These are phyloP conservation scores for Bruguiera parviflora DNA, from an alignment of 345 rosid species.

Conservation along the genomic window DNA sequence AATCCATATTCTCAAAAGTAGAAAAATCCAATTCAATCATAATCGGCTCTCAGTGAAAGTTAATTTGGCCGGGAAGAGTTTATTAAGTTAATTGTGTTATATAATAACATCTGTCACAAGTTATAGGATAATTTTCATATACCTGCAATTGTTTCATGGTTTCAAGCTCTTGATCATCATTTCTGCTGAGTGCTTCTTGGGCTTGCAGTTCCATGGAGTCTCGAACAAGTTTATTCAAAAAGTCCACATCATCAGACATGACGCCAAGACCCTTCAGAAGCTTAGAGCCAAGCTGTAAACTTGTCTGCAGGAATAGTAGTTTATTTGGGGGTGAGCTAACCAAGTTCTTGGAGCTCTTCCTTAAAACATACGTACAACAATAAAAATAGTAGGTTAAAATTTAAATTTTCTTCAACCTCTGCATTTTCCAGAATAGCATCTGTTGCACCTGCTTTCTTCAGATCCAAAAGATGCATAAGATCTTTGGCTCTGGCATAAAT, in stretches of 20 bases:
- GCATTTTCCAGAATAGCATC: constrained; percentile 90
- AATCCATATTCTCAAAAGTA: background rate
- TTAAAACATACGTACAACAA: background rate
- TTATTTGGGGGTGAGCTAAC: constrained; percentile 2
- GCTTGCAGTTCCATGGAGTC: constrained; percentile 89
- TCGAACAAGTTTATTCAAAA: constrained; percentile 64
- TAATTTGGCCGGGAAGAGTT: no score
- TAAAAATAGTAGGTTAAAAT: background rate
- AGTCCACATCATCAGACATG: constrained; percentile 94
- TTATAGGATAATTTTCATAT: background rate
- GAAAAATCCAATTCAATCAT: background rate
- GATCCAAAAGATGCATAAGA: constrained; percentile 72
- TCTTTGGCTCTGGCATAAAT: constrained; percentile 92
- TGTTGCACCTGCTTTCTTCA: constrained; percentile 89
- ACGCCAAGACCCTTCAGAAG: constrained; percentile 87
- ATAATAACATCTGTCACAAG: no score
- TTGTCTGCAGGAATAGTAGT: constrained; percentile 53
- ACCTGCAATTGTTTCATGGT: constrained; percentile 61
- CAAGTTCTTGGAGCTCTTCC: background rate
- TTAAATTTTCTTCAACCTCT: constrained; percentile 45
- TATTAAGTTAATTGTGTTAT: no score
- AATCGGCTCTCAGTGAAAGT: no score
- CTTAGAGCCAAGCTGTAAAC: constrained; percentile 89
- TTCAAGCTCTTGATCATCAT: constrained; percentile 34
- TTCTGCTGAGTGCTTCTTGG: constrained; percentile 45